A percentile compares a stretch with the other conserved stretches of the same genome.
Conservation (phyloP, 805 yeast genomes). For the Metschnikowia arizonensis region DNA sequence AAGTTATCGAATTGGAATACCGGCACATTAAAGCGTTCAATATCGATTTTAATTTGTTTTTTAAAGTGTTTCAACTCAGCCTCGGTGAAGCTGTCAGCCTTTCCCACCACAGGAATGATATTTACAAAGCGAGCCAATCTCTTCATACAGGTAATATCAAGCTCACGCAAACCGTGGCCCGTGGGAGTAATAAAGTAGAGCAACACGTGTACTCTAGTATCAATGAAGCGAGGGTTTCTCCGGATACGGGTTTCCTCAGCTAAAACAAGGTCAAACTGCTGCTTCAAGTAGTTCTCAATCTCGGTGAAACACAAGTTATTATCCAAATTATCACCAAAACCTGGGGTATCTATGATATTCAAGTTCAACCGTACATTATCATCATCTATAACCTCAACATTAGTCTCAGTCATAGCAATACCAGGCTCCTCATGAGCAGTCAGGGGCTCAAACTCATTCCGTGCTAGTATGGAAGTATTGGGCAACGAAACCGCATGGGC, state of each 20-base stretch:
- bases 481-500: slow-evolving; percentile 53
- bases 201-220: slow-evolving; percentile 73
- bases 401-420: slow-evolving; percentile 65
- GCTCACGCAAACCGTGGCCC: slow-evolving; percentile 74
- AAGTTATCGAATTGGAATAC: slow-evolving; percentile 64
- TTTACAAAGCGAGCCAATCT: slow-evolving; percentile 69
- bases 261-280: slow-evolving; percentile 71
- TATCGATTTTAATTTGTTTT: slow-evolving; percentile 55
- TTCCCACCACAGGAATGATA: slow-evolving; percentile 76
- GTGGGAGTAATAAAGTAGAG: slow-evolving; percentile 74
- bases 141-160: slow-evolving; percentile 71
- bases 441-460: slow-evolving; percentile 56
- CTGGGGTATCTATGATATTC: slow-evolving; percentile 67
- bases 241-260: slow-evolving; percentile 84
- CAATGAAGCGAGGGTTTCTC: slow-evolving; percentile 80
- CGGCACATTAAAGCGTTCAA: slow-evolving; percentile 67
- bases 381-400: slow-evolving; percentile 58
- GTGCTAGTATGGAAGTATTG: slow-evolving; percentile 52
- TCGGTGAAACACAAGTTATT: slow-evolving; percentile 65
- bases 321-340: slow-evolving; percentile 73
- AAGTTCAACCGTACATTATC: slow-evolving; percentile 52
- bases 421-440: slow-evolving; percentile 68
- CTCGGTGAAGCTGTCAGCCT: slow-evolving; percentile 73
- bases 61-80: slow-evolving; percentile 61
- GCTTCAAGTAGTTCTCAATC: slow-evolving; percentile 62